Evolutionary conservation across 148 eudicot genomes (phyloP).

Genomic region (Chenopodium berlandieri): DNA sequence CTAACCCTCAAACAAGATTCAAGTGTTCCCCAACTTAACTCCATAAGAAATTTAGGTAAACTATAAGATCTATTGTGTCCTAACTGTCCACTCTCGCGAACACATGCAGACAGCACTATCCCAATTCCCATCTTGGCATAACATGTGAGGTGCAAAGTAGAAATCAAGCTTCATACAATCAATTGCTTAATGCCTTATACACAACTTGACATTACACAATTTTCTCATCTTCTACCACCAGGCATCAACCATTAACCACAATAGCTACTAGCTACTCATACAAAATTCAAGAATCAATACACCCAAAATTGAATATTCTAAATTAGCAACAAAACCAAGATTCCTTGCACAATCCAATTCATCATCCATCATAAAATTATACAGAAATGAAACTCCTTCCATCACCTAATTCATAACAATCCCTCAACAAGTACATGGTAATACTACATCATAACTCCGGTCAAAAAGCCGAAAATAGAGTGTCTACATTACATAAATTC

Average conservation of each 20-base stretch:
- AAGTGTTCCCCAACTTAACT: background rate
- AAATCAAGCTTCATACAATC: background rate
- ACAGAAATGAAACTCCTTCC: background rate
- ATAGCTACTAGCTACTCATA: background rate
- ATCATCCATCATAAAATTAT: background rate
- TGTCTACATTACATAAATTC: background rate
- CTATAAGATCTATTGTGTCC: background rate
- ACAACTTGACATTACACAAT: background rate
- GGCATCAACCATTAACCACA: background rate
- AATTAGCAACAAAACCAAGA: background rate
- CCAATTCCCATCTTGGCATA: too few relatives aligned
- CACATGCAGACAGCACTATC: background rate
- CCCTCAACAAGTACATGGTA: background rate
- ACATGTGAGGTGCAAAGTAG: background rate
- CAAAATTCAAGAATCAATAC: background rate
- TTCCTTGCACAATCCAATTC: slow-evolving; percentile 1
- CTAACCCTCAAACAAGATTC: background rate
- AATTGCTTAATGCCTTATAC: background rate
- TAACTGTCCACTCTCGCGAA: background rate
- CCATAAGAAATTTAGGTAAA: background rate
- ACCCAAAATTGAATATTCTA: background rate
- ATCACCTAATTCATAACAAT: background rate
- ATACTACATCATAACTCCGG: background rate
- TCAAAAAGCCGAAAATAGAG: background rate
- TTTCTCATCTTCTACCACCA: background rate